Evolutionary conservation across 805 yeast genomes (phyloP), one percentile per base, ranked within the genome.

Genomic region (Suhomyces tanzawaensis): DNA sequence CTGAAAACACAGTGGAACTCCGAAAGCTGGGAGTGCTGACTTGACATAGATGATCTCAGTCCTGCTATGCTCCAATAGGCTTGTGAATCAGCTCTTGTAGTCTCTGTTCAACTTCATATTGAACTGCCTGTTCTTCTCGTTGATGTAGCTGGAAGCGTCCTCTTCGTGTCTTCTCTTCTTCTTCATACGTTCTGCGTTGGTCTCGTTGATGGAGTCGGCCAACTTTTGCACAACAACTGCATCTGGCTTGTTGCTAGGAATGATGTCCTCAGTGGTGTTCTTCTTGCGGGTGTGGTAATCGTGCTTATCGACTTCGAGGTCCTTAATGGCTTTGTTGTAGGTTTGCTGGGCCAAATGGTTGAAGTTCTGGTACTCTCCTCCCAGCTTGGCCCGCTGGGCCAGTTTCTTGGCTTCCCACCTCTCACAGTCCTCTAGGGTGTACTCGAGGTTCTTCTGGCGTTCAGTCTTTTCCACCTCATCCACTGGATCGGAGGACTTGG

Each of bases 61-160:
- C n/a, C n/a, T n/a, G n/a, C n/a, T n/a, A n/a, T n/a, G n/a, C n/a
- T n/a, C n/a, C n/a, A n/a, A n/a, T n/a, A n/a, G n/a, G n/a, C n/a
- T n/a, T n/a, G n/a, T n/a, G n/a, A 21, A 21, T 7, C 24, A 21
- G 7, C 19, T 23, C 4, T 34, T 29, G 48, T 78, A 80, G 44
- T 78, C 78, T 22, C 89, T 64, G 31, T 74, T 58, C 46, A 85
- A 62, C 51, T 85, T 85, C 53, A 74, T 76, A 60, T 85, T 85
- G 60, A 85, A 85, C 48, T 82, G 81, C 53, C 72, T 75, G 65
- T 85, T 85, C 58, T 81, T 81, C 46, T 81, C 87, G 53, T 82
- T 85, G 53, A 85, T 77, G 56, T 63, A 73, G 19, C 74, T 65
- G 4, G 63, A 65, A 14, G 54, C 67, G 4, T 55, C 64, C 3